Percentiles rank a stretch among this genome's conserved stretches.
These are phyloP conservation scores for Mortierella sp. DNA, from an alignment of 371 early-diverging fungal species.

Conservation along the genomic window DNA sequence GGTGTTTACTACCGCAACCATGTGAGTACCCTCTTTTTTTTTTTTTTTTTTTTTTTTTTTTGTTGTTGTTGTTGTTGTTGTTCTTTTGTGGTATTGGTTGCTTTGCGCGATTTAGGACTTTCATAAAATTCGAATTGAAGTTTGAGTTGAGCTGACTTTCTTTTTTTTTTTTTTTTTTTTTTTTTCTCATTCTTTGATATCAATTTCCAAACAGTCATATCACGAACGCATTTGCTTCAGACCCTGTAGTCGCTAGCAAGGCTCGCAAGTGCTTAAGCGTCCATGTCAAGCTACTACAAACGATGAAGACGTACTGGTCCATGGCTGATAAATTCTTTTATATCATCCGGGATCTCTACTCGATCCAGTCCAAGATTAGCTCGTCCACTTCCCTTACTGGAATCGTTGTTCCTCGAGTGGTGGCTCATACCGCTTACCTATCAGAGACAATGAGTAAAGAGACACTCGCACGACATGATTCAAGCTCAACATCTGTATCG, in stretches of 20 bases:
- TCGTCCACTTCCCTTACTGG: slow-evolving; percentile 20
- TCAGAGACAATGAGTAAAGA: neutral
- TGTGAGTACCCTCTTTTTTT: slow-evolving; percentile 29
- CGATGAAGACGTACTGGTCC: slow-evolving; percentile 66
- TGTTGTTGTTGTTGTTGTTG: too few species aligned
- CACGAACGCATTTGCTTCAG: slow-evolving; percentile 60
- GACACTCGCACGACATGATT: neutral
- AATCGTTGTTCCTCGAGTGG: slow-evolving; percentile 6
- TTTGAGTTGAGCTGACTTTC: neutral
- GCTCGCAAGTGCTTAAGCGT: slow-evolving; percentile 60
- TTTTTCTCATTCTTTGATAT: neutral
- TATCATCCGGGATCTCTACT: slow-evolving; percentile 68
- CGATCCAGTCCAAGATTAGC: slow-evolving; percentile 59
- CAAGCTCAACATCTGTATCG: too few species aligned
- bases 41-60: neutral
- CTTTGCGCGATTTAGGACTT: too few species aligned
- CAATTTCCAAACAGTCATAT: slow-evolving; percentile 49
- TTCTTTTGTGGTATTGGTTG: neutral
- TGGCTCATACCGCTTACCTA: neutral
- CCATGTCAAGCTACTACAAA: slow-evolving; percentile 61
- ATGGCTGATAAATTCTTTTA: slow-evolving; percentile 72
- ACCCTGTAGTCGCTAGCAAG: slow-evolving; percentile 55
- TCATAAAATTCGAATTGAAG: neutral
- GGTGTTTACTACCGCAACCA: slow-evolving; percentile 66
- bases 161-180: neutral